Conservation (phyloP, 2,329 filamentous ascomycete genomes). For the Fusarium nelsonii region DNA sequence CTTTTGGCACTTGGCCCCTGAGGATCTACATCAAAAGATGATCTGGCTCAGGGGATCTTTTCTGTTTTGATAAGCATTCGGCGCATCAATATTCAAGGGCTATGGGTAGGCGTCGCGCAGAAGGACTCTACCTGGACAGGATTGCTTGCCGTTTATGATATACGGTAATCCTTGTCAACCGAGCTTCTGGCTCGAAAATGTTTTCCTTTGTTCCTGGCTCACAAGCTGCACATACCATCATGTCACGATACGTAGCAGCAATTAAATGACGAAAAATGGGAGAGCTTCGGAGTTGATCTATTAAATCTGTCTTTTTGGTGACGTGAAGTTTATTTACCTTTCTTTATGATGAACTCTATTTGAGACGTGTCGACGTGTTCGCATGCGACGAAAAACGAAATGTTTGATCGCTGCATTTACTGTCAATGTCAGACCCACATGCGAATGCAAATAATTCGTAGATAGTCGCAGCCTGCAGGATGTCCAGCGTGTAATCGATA, state of each 20-base stretch:
- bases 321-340: conserved; percentile 36
- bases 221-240: conserved; percentile 50
- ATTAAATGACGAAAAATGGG: conserved; percentile 53
- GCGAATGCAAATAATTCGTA: not conserved
- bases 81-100: conserved; percentile 54
- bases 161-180: conserved; percentile 45
- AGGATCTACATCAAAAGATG: conserved; percentile 40
- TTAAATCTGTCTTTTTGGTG: conserved; percentile 54
- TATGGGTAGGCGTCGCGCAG: conserved; percentile 57
- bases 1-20: conserved; percentile 47
- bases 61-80: conserved; percentile 53
- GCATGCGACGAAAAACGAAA: not conserved
- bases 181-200: conserved; percentile 40
- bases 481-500: not conserved
- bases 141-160: conserved; percentile 56
- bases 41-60: conserved; percentile 46
- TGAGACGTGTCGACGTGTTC: not conserved
- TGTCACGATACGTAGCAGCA: conserved; percentile 51
- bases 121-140: conserved; percentile 60
- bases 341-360: not conserved
- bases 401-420: too few species aligned
- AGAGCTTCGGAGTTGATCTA: conserved; percentile 51
- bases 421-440: too few species aligned
- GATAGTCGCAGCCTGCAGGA: not conserved
- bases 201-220: conserved; percentile 57